Conservation (phyloP, 345 rosid genomes). For the Physaria fendleri region DNA sequence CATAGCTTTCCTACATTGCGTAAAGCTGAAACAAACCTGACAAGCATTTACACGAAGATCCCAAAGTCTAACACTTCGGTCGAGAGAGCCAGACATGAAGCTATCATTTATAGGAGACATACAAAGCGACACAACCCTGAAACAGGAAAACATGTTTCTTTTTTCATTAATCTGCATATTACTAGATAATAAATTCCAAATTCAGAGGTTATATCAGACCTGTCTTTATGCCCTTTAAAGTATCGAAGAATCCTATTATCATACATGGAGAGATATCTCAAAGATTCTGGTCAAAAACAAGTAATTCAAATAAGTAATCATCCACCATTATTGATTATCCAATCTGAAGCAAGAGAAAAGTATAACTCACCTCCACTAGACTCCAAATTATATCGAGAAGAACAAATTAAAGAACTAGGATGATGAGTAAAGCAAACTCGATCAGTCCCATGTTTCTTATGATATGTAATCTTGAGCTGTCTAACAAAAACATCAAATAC, state of each 20-base stretch:
- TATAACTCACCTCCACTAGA: conserved; percentile 61
- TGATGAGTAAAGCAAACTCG: conserved; percentile 93
- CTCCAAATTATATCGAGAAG: conserved; percentile 68
- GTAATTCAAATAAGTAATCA: not conserved
- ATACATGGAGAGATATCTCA: conserved; percentile 90
- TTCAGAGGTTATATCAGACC: conserved; percentile 34
- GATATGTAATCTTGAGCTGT: conserved; percentile 90
- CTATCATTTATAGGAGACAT: conserved; percentile 96
- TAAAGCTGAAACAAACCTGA: conserved; percentile 57
- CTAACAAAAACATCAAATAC: conserved; percentile 26
- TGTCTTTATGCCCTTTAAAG: conserved; percentile 94
- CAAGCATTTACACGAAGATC: conserved; percentile 99
- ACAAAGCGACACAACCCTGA: conserved; percentile 91
- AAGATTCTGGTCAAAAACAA: conserved; percentile 49
- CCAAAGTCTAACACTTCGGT: conserved; percentile 90
- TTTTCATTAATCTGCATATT: not conserved
- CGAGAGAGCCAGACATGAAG: conserved; percentile 99
- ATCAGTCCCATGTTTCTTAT: conserved; percentile 92
- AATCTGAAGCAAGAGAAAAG: not conserved
- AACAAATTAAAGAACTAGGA: conserved; percentile 92
- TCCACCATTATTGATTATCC: not conserved
- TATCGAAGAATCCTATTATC: conserved; percentile 96
- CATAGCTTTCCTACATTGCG: not conserved
- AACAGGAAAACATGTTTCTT: conserved; percentile 5
- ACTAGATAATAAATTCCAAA: conserved; percentile 1